A percentile compares a stretch with the other conserved stretches of the same genome.
phyloP scores from a whole-genome alignment of 495 filamentous ascomycete species.

The Cercophora samala region DNA sequence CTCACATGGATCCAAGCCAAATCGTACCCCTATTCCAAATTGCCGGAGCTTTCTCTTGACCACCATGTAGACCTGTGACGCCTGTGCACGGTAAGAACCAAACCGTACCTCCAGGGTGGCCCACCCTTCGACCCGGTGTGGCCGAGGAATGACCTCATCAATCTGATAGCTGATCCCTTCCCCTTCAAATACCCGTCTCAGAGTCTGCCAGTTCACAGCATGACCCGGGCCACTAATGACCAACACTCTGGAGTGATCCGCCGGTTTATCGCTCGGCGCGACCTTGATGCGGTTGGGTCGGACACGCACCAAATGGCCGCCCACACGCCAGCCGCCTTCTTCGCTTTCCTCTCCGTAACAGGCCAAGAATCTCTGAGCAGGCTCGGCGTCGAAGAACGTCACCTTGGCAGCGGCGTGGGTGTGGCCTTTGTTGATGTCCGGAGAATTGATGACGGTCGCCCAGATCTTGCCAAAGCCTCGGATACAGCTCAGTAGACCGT shows the following conservation, averaged over 20 bases:
- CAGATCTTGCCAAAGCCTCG: constrained; percentile 34
- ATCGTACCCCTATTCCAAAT: no score
- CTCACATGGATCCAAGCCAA: no score
- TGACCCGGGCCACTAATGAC: not conserved
- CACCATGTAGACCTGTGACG: no score
- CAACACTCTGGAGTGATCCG: not conserved
- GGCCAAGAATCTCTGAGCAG: constrained; percentile 1
- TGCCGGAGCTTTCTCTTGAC: no score
- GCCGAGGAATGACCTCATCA: not conserved
- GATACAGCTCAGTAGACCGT: constrained; percentile 29
- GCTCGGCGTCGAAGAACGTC: constrained; percentile 34
- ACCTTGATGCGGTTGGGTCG: not conserved
- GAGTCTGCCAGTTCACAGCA: no score
- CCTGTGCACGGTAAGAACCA: no score
- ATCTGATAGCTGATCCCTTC: not conserved
- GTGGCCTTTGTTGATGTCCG: constrained; percentile 14
- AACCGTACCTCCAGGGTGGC: not conserved
- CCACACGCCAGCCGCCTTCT: not conserved
- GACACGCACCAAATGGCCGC: not conserved
- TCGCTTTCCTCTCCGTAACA: not conserved
- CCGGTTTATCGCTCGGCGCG: not conserved
- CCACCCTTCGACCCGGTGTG: not conserved
- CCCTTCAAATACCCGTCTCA: no score
- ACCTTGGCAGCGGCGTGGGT: constrained; percentile 33
- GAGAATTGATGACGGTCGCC: constrained; percentile 31